Evolutionary conservation across 2,329 filamentous ascomycete genomes (phyloP), one percentile per base, ranked within the genome.

Genomic region (Phialemoniopsis sp.): DNA sequence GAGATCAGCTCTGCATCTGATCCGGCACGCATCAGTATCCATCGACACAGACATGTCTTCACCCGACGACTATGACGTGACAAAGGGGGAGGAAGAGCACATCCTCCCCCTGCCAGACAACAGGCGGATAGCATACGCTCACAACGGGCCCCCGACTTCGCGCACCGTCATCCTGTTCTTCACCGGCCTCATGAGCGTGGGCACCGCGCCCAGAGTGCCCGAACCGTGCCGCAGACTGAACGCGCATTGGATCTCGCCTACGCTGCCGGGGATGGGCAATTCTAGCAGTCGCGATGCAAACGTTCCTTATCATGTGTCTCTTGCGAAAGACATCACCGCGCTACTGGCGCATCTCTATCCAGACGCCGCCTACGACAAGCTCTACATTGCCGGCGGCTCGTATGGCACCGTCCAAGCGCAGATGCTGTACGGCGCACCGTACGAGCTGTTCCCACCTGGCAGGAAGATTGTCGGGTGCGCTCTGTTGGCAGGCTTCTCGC

Each of bases 331-430:
- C 32, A 44, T 45, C 3, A 30, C 34, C 2, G 40, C 39, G 5
- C 42, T 51, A 6, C 42, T 51, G 12, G 16, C 31, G 3, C 43
- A 51, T 28, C 37, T 51, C 1, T 49, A 47, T 32, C 50, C 48
- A 2, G 35, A 31, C 1, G 38, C 18, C 4, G 45, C 26, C 12
- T 47, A 39, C 17, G 46, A 48, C 19, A 32, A 17, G 5, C 36
- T 52, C 9, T 48, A 48, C 35, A 10, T 51, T 16, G 43, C 40
- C 5, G 48, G 47, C 9, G 47, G 49, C 8, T 52, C 49, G 4
- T 52, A 52, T 14, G 49, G 48, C 36, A 50, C 48, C 9, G 46
- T 50, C 13, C 46, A 34, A 13, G 48, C 48, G 6, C 49, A 52
- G 37, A 52, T 52, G 46, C 37, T 52, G 2, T 52, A 46, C 29